These are phyloP conservation scores for Phytophthora melonis DNA, from an alignment of 352 stramenopile species.

Conservation along the genomic window DNA sequence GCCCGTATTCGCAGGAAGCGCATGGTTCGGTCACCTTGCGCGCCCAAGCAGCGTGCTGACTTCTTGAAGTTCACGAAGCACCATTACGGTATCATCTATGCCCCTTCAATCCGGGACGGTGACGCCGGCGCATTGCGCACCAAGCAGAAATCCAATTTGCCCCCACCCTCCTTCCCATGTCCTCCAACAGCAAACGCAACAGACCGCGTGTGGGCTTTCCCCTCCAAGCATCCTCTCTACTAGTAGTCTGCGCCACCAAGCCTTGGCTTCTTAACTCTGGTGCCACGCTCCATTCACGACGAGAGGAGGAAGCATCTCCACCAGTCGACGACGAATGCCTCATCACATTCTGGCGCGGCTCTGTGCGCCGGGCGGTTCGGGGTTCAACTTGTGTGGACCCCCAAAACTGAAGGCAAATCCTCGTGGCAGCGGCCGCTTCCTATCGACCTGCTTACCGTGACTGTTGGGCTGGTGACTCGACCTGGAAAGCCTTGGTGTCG, in stretches of 20 bases:
- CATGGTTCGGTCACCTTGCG: background rate
- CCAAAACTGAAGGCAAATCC: constrained; percentile 40
- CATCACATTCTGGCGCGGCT: constrained; percentile 26
- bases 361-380: constrained; percentile 6
- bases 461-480: too few relatives aligned
- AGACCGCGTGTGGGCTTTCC: background rate
- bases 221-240: too few relatives aligned
- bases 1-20: background rate
- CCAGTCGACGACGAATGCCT: constrained; percentile 28
- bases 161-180: too few relatives aligned
- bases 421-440: constrained; percentile 5
- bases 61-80: constrained; percentile 30
- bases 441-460: constrained; percentile 11
- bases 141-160: constrained; percentile 29
- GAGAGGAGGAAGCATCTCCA: background rate
- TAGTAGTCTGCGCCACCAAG: too few relatives aligned
- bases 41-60: constrained; percentile 30
- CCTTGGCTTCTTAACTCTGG: too few relatives aligned
- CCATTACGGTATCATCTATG: constrained; percentile 31
- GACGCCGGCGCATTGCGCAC: constrained; percentile 25
- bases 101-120: constrained; percentile 26
- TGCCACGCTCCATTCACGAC: background rate
- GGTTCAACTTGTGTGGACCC: constrained; percentile 39
- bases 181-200: too few relatives aligned
- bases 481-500: too few relatives aligned